These are phyloP conservation scores for Tanacetum coccineum DNA, from an alignment of 129 eudicot genomes.

Conservation along the genomic window DNA sequence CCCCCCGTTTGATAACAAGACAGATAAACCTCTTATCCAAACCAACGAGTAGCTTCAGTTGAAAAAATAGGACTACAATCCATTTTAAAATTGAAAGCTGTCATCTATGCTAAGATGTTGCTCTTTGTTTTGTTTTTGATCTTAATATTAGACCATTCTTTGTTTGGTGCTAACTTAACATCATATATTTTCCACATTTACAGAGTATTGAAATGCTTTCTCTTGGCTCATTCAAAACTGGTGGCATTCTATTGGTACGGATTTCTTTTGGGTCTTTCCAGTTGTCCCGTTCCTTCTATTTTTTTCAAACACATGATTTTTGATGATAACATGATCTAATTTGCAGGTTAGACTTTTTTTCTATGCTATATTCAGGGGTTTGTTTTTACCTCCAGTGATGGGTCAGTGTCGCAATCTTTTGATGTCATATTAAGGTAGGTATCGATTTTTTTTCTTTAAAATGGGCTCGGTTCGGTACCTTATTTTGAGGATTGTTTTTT, in stretches of 20 bases:
- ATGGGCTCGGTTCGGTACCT: neutral
- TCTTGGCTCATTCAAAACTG: constrained; percentile 95
- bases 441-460: neutral
- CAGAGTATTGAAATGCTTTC: constrained; percentile 99
- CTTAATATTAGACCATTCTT: neutral
- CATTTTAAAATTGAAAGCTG: no score
- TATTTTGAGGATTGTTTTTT: constrained; percentile 1
- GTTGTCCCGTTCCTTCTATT: neutral
- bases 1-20: neutral
- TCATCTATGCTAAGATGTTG: constrained; percentile 3
- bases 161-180: neutral
- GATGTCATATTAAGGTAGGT: constrained; percentile 97
- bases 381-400: constrained; percentile 97
- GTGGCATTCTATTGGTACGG: constrained; percentile 95
- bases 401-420: constrained; percentile 99
- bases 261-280: neutral
- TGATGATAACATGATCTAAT: constrained; percentile 13
- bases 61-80: no score
- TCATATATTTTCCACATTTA: neutral
- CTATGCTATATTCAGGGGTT: constrained; percentile 98
- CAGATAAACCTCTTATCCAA: neutral
- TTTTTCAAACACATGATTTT: neutral
- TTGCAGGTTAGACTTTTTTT: constrained; percentile 90
- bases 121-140: neutral
- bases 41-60: no score